A percentile compares a stretch with the other conserved stretches of the same genome.
Conservation (phyloP, 805 yeast species). For the Myxozyma geophila region DNA sequence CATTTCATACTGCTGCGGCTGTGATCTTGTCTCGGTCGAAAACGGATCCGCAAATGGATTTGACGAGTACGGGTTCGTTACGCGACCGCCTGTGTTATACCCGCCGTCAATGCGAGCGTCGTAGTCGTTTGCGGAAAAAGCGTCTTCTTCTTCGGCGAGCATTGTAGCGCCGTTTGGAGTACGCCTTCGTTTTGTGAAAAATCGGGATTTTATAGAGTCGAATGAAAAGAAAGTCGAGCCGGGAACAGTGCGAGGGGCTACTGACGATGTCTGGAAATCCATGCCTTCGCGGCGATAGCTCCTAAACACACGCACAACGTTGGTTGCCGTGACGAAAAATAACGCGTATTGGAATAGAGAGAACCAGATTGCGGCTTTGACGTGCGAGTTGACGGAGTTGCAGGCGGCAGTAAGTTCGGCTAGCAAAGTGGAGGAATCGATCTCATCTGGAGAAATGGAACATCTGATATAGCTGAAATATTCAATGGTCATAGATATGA, state of each 20-base stretch:
- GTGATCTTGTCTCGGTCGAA: background rate
- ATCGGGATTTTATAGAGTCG: background rate
- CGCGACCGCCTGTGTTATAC: slow-evolving; percentile 1
- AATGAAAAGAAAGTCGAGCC: slow-evolving; percentile 1
- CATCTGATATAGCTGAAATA: slow-evolving; percentile 16
- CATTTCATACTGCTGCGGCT: slow-evolving; percentile 18
- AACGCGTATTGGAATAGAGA: slow-evolving; percentile 8
- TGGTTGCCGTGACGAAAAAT: slow-evolving; percentile 10
- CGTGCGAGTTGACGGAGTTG: slow-evolving; percentile 18
- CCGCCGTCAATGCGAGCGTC: slow-evolving; percentile 26
- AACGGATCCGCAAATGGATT: slow-evolving; percentile 9
- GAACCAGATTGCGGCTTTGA: slow-evolving; percentile 24
- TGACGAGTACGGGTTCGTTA: background rate
- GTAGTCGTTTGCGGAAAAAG: slow-evolving; percentile 24
- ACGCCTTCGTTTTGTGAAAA: background rate
- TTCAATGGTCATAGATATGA: slow-evolving; percentile 16
- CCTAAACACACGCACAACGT: slow-evolving; percentile 13
- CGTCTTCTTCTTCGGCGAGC: slow-evolving; percentile 18
- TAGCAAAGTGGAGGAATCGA: background rate
- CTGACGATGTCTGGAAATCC: background rate
- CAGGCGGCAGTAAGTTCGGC: slow-evolving; percentile 6
- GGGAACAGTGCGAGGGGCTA: background rate
- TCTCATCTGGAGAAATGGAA: background rate
- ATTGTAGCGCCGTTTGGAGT: background rate
- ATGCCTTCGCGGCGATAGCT: slow-evolving; percentile 2